These are phyloP conservation scores for Trichophyton mentagrophytes DNA, from an alignment of 2,329 filamentous ascomycete species.

Conservation along the genomic window DNA sequence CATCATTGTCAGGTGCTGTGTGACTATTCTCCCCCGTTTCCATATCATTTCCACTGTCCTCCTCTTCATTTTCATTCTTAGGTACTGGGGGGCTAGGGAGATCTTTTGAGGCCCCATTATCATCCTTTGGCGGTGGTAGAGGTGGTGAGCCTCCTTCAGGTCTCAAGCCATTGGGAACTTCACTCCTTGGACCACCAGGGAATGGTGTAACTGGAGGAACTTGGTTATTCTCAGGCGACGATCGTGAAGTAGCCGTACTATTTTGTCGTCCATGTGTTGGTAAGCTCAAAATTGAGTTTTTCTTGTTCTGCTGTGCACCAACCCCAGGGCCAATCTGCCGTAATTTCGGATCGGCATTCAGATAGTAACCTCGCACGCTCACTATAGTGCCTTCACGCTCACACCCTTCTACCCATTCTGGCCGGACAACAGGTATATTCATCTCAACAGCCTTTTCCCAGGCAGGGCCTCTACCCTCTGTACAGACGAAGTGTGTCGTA, in stretches of 20 bases:
- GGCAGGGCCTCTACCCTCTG: slow-evolving; percentile 71
- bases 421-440: slow-evolving; percentile 93
- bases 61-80: slow-evolving; percentile 1
- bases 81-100: slow-evolving; percentile 2
- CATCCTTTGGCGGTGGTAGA: slow-evolving; percentile 6
- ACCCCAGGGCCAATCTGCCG: slow-evolving; percentile 36
- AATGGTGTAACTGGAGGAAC: slow-evolving; percentile 17
- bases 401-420: slow-evolving; percentile 96
- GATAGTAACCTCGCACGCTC: slow-evolving; percentile 88
- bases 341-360: slow-evolving; percentile 65
- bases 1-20: not conserved
- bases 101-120: not conserved
- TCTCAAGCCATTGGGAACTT: slow-evolving; percentile 6
- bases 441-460: slow-evolving; percentile 98
- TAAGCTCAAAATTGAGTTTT: slow-evolving; percentile 9
- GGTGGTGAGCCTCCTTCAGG: slow-evolving; percentile 8
- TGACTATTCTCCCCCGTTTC: slow-evolving; percentile 9
- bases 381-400: slow-evolving; percentile 85
- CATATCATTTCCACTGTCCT: slow-evolving; percentile 10
- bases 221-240: not conserved
- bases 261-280: slow-evolving; percentile 4
- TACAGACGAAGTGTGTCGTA: slow-evolving; percentile 96
- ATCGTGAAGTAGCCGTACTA: not conserved
- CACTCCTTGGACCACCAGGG: slow-evolving; percentile 14
- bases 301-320: slow-evolving; percentile 12